These are phyloP conservation scores for Laburnicola sp. DNA, from an alignment of 2,329 filamentous ascomycete species.

Conservation along the genomic window DNA sequence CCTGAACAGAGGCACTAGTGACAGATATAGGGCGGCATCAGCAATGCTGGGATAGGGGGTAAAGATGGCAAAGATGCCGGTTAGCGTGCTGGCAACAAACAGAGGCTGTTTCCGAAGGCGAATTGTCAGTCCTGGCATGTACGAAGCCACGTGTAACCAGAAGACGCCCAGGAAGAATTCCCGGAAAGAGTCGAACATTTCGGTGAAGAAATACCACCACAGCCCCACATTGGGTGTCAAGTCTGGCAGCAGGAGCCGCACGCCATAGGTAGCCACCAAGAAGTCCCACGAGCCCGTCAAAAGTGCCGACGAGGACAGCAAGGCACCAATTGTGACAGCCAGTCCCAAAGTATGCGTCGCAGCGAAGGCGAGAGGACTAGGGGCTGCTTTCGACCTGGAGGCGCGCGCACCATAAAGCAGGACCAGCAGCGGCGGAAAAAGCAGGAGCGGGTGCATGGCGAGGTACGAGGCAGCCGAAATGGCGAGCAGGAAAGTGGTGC, in stretches of 20 bases:
- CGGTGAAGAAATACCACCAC: constrained; percentile 99
- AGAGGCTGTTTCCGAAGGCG: constrained; percentile 83
- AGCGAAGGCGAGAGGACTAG: constrained; percentile 55
- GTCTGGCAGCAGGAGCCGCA: constrained; percentile 87
- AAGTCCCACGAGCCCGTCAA: constrained; percentile 87
- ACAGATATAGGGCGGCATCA: constrained; percentile 84
- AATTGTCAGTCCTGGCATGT: constrained; percentile 82
- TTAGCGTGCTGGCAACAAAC: constrained; percentile 78
- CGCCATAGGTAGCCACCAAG: constrained; percentile 84
- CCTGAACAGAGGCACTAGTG: constrained; percentile 80
- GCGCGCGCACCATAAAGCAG: constrained; percentile 64
- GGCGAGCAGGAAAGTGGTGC: constrained; percentile 75
- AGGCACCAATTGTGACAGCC: constrained; percentile 48
- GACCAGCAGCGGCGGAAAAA: constrained; percentile 79
- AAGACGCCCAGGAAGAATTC: constrained; percentile 97
- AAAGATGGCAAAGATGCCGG: constrained; percentile 92
- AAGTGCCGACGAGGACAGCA: constrained; percentile 72
- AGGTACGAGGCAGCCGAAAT: constrained; percentile 87
- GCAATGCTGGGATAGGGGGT: constrained; percentile 95
- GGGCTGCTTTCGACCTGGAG: constrained; percentile 30
- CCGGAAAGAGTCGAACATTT: constrained; percentile 98
- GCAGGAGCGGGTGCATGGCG: constrained; percentile 85
- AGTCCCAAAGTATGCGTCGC: constrained; percentile 59
- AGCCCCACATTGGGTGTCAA: constrained; percentile 92
- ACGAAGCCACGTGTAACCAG: constrained; percentile 91